Percentiles rank a stretch among this genome's conserved stretches.
phyloP scores from a whole-genome alignment of 495 filamentous ascomycete genomes.

The Penicillium subrubescens region DNA sequence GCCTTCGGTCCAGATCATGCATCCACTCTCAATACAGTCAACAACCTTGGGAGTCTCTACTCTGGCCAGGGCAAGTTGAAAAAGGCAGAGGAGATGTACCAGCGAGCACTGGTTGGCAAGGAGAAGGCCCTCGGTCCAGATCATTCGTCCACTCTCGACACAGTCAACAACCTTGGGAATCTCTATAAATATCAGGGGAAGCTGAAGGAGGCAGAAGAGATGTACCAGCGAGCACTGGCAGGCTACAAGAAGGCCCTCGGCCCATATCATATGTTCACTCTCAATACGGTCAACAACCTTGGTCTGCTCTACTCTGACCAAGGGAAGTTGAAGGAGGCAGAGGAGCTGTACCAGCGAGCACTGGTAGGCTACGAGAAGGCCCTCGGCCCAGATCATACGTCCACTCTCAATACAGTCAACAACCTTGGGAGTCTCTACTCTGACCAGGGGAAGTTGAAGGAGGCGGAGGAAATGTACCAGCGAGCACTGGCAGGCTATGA shows the following conservation, averaged over 20 bases:
- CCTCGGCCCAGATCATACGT: constrained; percentile 30
- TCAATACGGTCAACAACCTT: constrained; percentile 41
- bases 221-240: constrained; percentile 32
- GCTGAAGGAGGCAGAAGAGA: constrained; percentile 38
- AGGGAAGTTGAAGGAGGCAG: constrained; percentile 37
- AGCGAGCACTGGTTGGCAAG: constrained; percentile 35
- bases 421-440: constrained; percentile 40
- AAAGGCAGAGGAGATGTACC: constrained; percentile 37
- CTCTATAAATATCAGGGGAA: constrained; percentile 39
- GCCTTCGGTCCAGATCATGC: constrained; percentile 30
- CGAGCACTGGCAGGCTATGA: constrained; percentile 29
- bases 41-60: constrained; percentile 33
- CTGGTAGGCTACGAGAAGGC: constrained; percentile 36
- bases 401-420: constrained; percentile 33
- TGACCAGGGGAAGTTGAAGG: constrained; percentile 37
- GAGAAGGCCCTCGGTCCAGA: constrained; percentile 36
- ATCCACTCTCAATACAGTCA: constrained; percentile 30
- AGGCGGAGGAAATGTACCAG: constrained; percentile 42
- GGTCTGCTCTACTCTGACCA: constrained; percentile 31
- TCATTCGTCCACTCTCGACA: constrained; percentile 33
- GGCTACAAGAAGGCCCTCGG: constrained; percentile 39
- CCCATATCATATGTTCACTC: constrained; percentile 34
- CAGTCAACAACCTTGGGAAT: constrained; percentile 35
- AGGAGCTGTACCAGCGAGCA: constrained; percentile 36
- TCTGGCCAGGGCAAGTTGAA: constrained; percentile 28